Conservation (phyloP, 352 stramenopile genomes). For the Pythium chondricola region DNA sequence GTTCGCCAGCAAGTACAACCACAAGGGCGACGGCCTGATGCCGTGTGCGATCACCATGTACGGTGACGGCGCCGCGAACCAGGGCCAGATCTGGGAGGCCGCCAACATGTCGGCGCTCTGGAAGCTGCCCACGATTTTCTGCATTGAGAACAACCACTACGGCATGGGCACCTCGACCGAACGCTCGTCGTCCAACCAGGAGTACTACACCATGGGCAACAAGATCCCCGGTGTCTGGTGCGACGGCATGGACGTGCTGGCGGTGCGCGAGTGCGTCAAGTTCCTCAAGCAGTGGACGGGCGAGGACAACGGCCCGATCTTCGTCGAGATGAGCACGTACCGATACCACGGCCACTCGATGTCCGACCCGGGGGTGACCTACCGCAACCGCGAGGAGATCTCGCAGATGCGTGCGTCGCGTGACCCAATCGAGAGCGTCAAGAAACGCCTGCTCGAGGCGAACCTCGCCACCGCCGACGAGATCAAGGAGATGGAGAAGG, state of each 20-base stretch:
- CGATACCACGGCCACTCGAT: slow-evolving; percentile 99
- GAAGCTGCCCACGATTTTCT: slow-evolving; percentile 99
- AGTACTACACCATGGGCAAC: slow-evolving; percentile 99
- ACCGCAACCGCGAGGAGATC: slow-evolving; percentile 99
- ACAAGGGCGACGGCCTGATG: slow-evolving; percentile 85
- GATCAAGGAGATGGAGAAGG: slow-evolving; percentile 99
- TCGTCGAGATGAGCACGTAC: slow-evolving; percentile 99
- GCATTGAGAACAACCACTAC: slow-evolving; percentile 99
- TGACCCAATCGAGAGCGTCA: slow-evolving; percentile 98
- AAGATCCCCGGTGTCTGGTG: slow-evolving; percentile 99
- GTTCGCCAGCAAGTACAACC: slow-evolving; percentile 99
- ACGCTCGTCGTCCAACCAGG: slow-evolving; percentile 94
- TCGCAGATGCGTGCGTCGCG: slow-evolving; percentile 96
- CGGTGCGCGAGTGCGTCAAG: slow-evolving; percentile 94
- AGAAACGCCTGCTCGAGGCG: slow-evolving; percentile 95
- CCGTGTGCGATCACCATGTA: slow-evolving; percentile 97
- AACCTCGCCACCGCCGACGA: slow-evolving; percentile 94
- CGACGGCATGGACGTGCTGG: slow-evolving; percentile 99
- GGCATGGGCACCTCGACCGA: slow-evolving; percentile 99
- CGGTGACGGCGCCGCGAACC: slow-evolving; percentile 98
- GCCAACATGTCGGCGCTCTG: slow-evolving; percentile 98
- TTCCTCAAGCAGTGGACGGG: slow-evolving; percentile 96
- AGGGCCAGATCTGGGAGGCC: slow-evolving; percentile 98
- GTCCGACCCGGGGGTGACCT: slow-evolving; percentile 99
- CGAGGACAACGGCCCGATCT: slow-evolving; percentile 97